Evolutionary conservation across 1,139 yeast genomes (phyloP), one percentile per base, ranked within the genome.

Genomic region (Hemisphaericaspora lyxosophila): DNA sequence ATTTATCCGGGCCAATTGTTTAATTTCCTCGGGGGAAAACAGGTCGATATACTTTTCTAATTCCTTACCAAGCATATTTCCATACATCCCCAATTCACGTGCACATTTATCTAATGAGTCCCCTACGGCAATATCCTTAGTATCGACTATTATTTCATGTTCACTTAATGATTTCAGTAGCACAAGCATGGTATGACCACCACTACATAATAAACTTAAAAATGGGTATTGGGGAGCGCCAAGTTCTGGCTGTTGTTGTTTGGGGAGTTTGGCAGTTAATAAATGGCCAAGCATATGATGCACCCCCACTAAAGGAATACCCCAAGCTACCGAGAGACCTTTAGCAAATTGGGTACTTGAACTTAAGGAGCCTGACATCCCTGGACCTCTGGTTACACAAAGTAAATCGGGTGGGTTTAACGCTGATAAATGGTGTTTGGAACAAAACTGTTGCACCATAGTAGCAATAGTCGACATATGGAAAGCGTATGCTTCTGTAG

Each of bases 211-310:
- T 19, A 92, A 62, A 50, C 94, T 85, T 17, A 88, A 53, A 51
- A 85, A 88, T 2, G 99, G 98, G 52, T 75, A 92, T 31, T 61
- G 45, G 0, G 94, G 92, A 0, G 60, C 47, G 41, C 39, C 20
- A 34, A 36, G 11, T 18, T 45, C n/a, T 68, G 81, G 50, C 61
- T 70, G 44, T 53, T 55, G 36, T 41, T 55, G 14, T 34, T 54
- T 53, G 4, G 65, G 62, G 46, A 85, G 62, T 31, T 90, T 67
- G 0, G 96, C 84, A 0, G 87, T 73, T 26, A 92, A 60, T 6
- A 92, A 62, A 62, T 92, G 99, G 0, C 96, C 98, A 39, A 92
- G 67, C 98, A 92, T 92, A 54, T 94, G 98, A 54, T 94, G 96
- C 0, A 92, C 96, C 0, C 97, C 97, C 1, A 92, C 67, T 18